phyloP scores from a whole-genome alignment of 768 basidiomycete genomes.

The Hygrocybe punicea region DNA sequence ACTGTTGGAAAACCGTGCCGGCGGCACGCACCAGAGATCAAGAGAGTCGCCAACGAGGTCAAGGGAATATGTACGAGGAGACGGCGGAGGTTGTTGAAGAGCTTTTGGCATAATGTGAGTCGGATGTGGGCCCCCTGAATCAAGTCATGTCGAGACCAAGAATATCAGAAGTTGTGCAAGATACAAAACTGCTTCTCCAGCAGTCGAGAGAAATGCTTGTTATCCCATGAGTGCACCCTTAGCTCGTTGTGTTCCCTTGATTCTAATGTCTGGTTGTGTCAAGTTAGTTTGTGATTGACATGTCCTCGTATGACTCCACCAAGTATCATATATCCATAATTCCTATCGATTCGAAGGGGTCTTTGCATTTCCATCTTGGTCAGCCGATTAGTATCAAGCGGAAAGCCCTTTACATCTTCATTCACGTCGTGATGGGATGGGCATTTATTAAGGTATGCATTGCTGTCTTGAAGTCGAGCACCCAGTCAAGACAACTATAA shows the following conservation, averaged over 20 bases:
- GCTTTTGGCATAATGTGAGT: slow-evolving; percentile 85
- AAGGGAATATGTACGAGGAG: slow-evolving; percentile 89
- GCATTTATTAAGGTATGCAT: slow-evolving; percentile 72
- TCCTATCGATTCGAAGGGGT: slow-evolving; percentile 46
- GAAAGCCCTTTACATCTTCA: slow-evolving; percentile 83
- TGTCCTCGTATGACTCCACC: slow-evolving; percentile 73
- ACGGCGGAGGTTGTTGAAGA: slow-evolving; percentile 92
- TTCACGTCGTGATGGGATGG: slow-evolving; percentile 94
- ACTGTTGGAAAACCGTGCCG: slow-evolving; percentile 79
- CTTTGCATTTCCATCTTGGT: slow-evolving; percentile 77
- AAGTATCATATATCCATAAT: slow-evolving; percentile 72
- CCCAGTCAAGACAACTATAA: slow-evolving; percentile 37
- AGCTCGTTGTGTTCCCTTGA: not conserved
- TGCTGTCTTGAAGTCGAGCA: not conserved
- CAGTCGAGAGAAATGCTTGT: slow-evolving; percentile 88
- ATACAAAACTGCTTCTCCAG: slow-evolving; percentile 86
- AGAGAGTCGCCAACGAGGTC: slow-evolving; percentile 79
- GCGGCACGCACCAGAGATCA: slow-evolving; percentile 79
- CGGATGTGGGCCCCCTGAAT: slow-evolving; percentile 27
- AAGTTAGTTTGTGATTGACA: slow-evolving; percentile 79
- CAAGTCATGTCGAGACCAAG: slow-evolving; percentile 56
- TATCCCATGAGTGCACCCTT: slow-evolving; percentile 66
- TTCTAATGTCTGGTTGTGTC: slow-evolving; percentile 1
- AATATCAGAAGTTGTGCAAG: slow-evolving; percentile 86
- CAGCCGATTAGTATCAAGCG: slow-evolving; percentile 84